phyloP scores from a whole-genome alignment of 345 rosid genomes.

The Chamaenerion angustifolium region DNA sequence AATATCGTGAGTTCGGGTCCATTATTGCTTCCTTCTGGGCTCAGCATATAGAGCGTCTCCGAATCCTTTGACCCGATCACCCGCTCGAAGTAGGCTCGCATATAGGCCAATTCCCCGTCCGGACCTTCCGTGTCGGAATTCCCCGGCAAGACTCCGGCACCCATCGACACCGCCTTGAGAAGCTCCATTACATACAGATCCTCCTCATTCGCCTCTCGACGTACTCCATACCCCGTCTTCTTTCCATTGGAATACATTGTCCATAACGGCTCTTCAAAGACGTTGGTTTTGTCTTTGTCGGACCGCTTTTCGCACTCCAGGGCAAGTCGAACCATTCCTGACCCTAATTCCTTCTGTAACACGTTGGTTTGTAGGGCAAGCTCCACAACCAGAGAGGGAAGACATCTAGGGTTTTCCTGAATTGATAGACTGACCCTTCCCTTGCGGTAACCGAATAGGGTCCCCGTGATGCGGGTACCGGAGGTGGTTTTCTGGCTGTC shows the following conservation, averaged over 20 bases:
- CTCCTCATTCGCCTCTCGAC: conserved; percentile 48
- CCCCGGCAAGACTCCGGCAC: conserved; percentile 72
- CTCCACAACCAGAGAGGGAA: conserved; percentile 48
- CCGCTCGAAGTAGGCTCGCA: conserved; percentile 64
- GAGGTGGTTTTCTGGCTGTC: conserved; percentile 17
- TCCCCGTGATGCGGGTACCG: conserved; percentile 39
- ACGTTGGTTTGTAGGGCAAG: conserved; percentile 47
- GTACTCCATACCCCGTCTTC: conserved; percentile 54
- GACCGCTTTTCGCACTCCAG: conserved; percentile 53
- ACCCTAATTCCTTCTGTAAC: conserved; percentile 45
- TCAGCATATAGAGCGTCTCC: conserved; percentile 61
- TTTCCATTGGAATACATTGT: conserved; percentile 75
- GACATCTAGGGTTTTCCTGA: conserved; percentile 52
- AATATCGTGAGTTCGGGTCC: conserved; percentile 61
- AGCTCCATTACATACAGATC: conserved; percentile 66
- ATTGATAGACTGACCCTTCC: conserved; percentile 59
- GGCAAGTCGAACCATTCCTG: conserved; percentile 70
- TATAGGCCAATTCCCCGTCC: conserved; percentile 60
- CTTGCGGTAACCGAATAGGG: conserved; percentile 61
- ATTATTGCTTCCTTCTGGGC: conserved; percentile 58
- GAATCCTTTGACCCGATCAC: conserved; percentile 79
- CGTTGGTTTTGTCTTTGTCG: conserved; percentile 24
- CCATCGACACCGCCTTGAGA: conserved; percentile 67
- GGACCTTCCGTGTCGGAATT: conserved; percentile 44
- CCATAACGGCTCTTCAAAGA: conserved; percentile 69